Base-by-base conservation (phyloP, 208 protist genomes). In the Lotmaria passim region DNA sequence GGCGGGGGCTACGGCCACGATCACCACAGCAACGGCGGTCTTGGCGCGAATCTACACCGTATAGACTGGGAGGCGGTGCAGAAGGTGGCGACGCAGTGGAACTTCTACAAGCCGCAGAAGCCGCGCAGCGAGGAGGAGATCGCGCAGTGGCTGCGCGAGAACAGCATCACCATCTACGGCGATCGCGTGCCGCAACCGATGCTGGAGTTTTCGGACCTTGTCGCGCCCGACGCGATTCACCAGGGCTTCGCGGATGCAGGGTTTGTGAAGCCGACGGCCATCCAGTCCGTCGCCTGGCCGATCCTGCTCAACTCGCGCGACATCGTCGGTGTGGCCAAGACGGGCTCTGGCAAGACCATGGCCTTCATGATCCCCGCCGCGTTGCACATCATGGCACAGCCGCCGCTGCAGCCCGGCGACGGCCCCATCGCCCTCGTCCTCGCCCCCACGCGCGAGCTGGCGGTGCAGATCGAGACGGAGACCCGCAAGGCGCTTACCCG, bases 271-370 rank as follows among this genome's bases (percentile, higher is more conserved):
- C 93, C 93, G 17, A 97, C 93, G 8, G 60, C 89, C 10, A 97
- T 98, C 74, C 95, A 98, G 85, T 83, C 82, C n/a, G 73, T 95
- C 17, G 57, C 93, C n/a, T 94, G 93, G 82, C 93, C 94, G 14
- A 83, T 93, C 61, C 66, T 96, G 10, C 79, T 98, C 17, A 89
- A 90, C 74, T 85, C 85, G 24, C 83, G 82, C 67, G 93, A 98
- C 68, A 70, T 97, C 19, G 86, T 98, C 23, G 93, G 85, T 33
- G 81, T 97, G 44, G 92, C 96, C 23, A 77, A 91, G 60, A 98
- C 95, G 23, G 95, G 95, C 38, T 90, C 75, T 26, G 95, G 95
- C 36, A 97, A 98, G 86, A 97, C 96, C 28, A 93, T 97, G 78
- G 90, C 86, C 8, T 98, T 98, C 81, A 94, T 95, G 75, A 85